Evolutionary conservation across 306 rosid species (phyloP), one percentile per base, ranked within the genome.

Genomic region (Rosa persica): DNA sequence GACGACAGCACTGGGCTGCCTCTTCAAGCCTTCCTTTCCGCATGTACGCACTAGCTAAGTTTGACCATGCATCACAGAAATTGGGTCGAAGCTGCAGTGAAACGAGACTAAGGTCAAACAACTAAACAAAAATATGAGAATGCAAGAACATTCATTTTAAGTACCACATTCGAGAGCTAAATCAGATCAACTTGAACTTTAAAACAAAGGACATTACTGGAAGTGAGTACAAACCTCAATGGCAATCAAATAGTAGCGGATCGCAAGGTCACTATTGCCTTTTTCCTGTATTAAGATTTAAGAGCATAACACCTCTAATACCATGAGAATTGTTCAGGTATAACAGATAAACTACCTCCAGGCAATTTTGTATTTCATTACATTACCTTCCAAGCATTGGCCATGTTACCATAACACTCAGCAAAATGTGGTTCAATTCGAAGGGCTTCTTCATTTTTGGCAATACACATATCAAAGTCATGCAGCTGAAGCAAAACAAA

Each of bases 391-490:
- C 94, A 96, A 58, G 99, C 99, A 87, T 96, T 96, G 49, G 99
- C 99, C 99, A 96, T 93, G 81, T 96, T 96, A 64, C 99, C 99
- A 57, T 96, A 96, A 80, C 99, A 93, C 88, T 96, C 99, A 0
- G 99, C 96, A 79, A 96, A 96, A 81, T 83, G 96, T 11, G 98
- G 97, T 23, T 96, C 92, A 60, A 93, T 80, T 66, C 87, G 90
- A 82, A 96, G 93, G 20, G 99, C 97, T 87, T 96, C 98, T 85
- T 96, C 98, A 81, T 96, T 96, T 89, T 91, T 93, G 11, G 99
- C 77, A 75, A 96, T 86, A 78, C 99, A 96, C 94, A 85, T 91
- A 75, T 93, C 99, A 90, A 89, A 96, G 76, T 96, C 96, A 82
- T 89, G 93, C 93, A 96, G 71, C 99, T 96, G 90, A 68, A 79